phyloP scores from a whole-genome alignment of 371 early-diverging fungal species.

The Apophysomyces elegans region DNA sequence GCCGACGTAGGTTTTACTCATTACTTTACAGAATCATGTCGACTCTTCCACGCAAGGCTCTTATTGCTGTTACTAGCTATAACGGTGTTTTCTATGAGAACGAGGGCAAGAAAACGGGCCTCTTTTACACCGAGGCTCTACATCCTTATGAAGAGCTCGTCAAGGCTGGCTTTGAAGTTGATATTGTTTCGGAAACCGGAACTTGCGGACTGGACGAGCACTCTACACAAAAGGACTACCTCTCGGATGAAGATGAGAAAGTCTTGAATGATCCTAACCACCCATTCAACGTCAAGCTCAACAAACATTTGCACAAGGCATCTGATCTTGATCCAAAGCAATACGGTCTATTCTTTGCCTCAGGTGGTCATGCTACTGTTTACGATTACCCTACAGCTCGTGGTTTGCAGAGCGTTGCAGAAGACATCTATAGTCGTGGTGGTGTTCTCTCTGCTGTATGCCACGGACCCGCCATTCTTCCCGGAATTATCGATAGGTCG shows the following conservation, averaged over 20 bases:
- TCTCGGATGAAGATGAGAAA: constrained; percentile 42
- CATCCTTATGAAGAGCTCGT: constrained; percentile 52
- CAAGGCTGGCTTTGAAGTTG: constrained; percentile 54
- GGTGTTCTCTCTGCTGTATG: constrained; percentile 60
- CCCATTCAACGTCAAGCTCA: constrained; percentile 47
- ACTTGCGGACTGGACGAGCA: constrained; percentile 56
- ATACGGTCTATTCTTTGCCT: constrained; percentile 58
- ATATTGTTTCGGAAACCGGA: constrained; percentile 59
- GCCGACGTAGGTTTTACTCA: too few relatives aligned
- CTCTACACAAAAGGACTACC: constrained; percentile 42
- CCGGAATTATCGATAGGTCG: constrained; percentile 38
- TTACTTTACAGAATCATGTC: background rate
- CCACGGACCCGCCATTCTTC: constrained; percentile 60
- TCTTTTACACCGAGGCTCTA: constrained; percentile 60
- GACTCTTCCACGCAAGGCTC: constrained; percentile 51
- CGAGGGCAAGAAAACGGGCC: constrained; percentile 55
- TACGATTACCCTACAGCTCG: constrained; percentile 55
- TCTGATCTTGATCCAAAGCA: constrained; percentile 47
- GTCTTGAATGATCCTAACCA: constrained; percentile 40
- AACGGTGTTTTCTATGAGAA: constrained; percentile 45
- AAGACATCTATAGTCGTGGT: constrained; percentile 69
- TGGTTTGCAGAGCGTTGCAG: constrained; percentile 71
- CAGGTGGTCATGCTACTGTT: constrained; percentile 55
- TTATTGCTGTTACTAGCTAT: constrained; percentile 54
- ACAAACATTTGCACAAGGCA: constrained; percentile 46